A percentile compares a stretch with the other conserved stretches of the same genome.
These are phyloP conservation scores for Aspergillus bertholletiae DNA, from an alignment of 495 filamentous ascomycete genomes.

Conservation along the genomic window DNA sequence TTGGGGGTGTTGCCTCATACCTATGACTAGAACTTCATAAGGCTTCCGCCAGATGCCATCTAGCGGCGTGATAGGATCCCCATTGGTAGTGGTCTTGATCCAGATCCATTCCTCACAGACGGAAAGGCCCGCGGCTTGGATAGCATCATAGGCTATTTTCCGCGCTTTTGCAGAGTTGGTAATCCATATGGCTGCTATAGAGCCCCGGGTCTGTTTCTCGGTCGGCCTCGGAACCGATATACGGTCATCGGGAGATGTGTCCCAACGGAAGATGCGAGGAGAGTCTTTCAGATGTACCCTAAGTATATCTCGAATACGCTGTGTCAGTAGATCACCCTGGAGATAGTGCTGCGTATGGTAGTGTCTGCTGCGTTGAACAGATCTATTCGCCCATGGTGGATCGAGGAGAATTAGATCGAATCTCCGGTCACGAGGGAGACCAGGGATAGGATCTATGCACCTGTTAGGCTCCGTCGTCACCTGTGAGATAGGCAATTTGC, in stretches of 20 bases:
- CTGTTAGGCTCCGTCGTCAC: background rate
- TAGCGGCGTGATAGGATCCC: constrained; percentile 67
- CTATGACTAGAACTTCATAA: constrained; percentile 81
- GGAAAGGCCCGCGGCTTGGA: constrained; percentile 61
- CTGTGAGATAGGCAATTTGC: constrained; percentile 26
- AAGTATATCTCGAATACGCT: constrained; percentile 27
- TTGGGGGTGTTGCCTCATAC: constrained; percentile 25
- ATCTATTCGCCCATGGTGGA: constrained; percentile 93
- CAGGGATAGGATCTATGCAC: constrained; percentile 23
- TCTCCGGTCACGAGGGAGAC: constrained; percentile 23
- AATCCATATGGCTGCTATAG: constrained; percentile 71
- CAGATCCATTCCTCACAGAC: constrained; percentile 84
- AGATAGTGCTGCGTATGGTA: constrained; percentile 56
- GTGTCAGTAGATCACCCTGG: constrained; percentile 28
- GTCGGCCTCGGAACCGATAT: background rate
- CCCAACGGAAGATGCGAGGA: background rate
- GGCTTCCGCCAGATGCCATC: constrained; percentile 75
- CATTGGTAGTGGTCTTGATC: constrained; percentile 74
- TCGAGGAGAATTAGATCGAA: constrained; percentile 86
- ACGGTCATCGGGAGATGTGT: background rate
- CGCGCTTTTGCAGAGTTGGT: constrained; percentile 70
- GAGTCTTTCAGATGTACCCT: constrained; percentile 19
- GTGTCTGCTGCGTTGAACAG: constrained; percentile 63
- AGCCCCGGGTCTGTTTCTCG: constrained; percentile 7
- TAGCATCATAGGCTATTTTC: constrained; percentile 55